These are phyloP conservation scores for Phytophthora idaei DNA, from an alignment of 352 stramenopile genomes.

Conservation along the genomic window DNA sequence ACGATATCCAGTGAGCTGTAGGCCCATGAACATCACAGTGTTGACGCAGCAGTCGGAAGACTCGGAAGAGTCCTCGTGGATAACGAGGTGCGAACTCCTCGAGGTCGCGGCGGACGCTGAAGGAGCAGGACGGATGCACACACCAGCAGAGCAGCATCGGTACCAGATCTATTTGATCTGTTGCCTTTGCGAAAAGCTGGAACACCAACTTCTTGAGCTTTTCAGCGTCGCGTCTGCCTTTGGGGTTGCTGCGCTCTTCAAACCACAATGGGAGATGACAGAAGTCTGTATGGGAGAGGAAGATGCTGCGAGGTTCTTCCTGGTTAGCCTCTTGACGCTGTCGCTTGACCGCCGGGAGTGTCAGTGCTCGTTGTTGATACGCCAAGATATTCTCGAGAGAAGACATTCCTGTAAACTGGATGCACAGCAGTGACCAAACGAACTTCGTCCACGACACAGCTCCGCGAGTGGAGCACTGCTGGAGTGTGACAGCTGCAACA, in stretches of 20 bases:
- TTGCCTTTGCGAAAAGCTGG: constrained; percentile 30
- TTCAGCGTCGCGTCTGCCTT: not conserved
- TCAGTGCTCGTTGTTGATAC: constrained; percentile 19
- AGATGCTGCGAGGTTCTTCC: not conserved
- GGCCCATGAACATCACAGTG: constrained; percentile 1
- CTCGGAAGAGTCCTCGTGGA: constrained; percentile 46
- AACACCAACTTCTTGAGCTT: constrained; percentile 44
- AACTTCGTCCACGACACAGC: constrained; percentile 46
- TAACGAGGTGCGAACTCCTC: constrained; percentile 42
- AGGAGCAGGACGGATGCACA: constrained; percentile 31
- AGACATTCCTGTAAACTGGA: constrained; percentile 42
- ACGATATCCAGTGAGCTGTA: constrained; percentile 8
- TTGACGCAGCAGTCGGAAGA: constrained; percentile 33
- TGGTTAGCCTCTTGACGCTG: constrained; percentile 2
- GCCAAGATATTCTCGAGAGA: constrained; percentile 31
- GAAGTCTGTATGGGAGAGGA: constrained; percentile 36
- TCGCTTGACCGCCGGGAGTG: constrained; percentile 9
- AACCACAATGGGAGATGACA: constrained; percentile 51
- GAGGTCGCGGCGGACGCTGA: constrained; percentile 39
- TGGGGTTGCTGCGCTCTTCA: constrained; percentile 8
- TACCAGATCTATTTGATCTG: constrained; percentile 23
- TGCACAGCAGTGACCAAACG: constrained; percentile 46
- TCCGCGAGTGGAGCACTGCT: constrained; percentile 16
- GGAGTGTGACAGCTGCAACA: constrained; percentile 43
- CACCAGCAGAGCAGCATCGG: constrained; percentile 53